phyloP scores from a whole-genome alignment of 2,329 filamentous ascomycete species.

The Aspergillus ibericus region DNA sequence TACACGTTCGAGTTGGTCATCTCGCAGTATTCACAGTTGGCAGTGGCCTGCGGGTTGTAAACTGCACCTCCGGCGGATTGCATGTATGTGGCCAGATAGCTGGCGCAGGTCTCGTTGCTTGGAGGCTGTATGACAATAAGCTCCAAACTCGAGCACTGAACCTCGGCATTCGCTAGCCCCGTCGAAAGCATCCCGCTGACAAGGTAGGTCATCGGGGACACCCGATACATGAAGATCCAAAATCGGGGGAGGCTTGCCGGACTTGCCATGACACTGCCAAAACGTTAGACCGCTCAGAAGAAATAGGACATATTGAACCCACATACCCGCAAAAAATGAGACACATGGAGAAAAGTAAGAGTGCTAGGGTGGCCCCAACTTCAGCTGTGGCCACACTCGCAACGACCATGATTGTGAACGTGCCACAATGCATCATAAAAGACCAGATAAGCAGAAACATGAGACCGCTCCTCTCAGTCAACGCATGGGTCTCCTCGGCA shows the following conservation, averaged over 20 bases:
- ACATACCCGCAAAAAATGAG: conserved; percentile 4
- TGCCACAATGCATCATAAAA: conserved; percentile 43
- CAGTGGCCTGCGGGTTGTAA: background rate
- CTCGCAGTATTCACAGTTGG: background rate
- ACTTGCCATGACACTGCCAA: background rate
- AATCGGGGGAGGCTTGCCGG: conserved; percentile 2
- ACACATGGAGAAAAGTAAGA: background rate
- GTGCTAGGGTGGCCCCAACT: conserved; percentile 1
- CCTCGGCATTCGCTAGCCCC: background rate
- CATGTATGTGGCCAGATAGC: conserved; percentile 3
- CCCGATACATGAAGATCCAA: conserved; percentile 14
- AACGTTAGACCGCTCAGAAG: no score
- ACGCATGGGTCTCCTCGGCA: conserved; percentile 30
- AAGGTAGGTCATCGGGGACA: conserved; percentile 8
- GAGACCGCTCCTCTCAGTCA: conserved; percentile 56
- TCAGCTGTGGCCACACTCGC: conserved; percentile 5
- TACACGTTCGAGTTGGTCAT: conserved; percentile 1
- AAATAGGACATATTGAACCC: background rate
- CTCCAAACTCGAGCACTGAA: background rate
- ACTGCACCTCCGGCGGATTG: background rate
- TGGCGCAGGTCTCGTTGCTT: background rate
- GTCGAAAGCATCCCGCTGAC: conserved; percentile 9
- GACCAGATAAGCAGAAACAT: conserved; percentile 63
- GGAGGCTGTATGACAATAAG: background rate
- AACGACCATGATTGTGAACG: conserved; percentile 5